Conservation (phyloP, 306 rosid genomes). For the Dryas drummondii region DNA sequence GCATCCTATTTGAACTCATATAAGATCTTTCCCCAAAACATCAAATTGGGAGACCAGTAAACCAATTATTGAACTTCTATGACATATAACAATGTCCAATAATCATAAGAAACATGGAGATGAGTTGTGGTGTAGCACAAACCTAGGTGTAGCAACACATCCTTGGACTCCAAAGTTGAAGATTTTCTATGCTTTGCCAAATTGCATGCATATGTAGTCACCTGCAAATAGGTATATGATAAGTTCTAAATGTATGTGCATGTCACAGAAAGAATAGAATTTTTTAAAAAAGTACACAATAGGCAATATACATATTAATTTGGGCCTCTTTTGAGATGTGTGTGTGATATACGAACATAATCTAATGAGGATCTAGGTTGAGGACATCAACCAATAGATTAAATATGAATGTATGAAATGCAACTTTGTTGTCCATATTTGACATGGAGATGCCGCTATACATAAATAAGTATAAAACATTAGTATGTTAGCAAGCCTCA, state of each 20-base stretch:
- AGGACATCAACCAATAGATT: background rate
- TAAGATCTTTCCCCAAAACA: slow-evolving; percentile 4
- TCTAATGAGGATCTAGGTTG: background rate
- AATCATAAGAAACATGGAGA: slow-evolving; percentile 6
- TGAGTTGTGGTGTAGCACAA: slow-evolving; percentile 29
- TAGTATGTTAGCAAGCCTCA: slow-evolving; percentile 44
- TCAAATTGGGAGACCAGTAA: background rate
- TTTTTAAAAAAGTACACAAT: background rate
- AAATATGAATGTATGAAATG: background rate
- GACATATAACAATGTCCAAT: slow-evolving; percentile 12
- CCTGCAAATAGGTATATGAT: slow-evolving; percentile 43
- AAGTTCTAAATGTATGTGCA: background rate
- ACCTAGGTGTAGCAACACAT: slow-evolving; percentile 93
- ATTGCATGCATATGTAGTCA: slow-evolving; percentile 77
- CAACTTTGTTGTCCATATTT: background rate
- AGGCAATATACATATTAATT: background rate
- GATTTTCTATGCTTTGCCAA: slow-evolving; percentile 98
- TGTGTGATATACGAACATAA: background rate
- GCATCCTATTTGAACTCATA: background rate
- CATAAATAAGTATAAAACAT: background rate
- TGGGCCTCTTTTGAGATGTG: background rate
- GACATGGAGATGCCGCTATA: background rate
- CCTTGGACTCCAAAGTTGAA: slow-evolving; percentile 88
- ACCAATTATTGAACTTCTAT: slow-evolving; percentile 4
- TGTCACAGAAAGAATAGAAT: slow-evolving; percentile 8